phyloP scores from a whole-genome alignment of 2,329 filamentous ascomycete species.

The Aspergillus quadrilineatus region DNA sequence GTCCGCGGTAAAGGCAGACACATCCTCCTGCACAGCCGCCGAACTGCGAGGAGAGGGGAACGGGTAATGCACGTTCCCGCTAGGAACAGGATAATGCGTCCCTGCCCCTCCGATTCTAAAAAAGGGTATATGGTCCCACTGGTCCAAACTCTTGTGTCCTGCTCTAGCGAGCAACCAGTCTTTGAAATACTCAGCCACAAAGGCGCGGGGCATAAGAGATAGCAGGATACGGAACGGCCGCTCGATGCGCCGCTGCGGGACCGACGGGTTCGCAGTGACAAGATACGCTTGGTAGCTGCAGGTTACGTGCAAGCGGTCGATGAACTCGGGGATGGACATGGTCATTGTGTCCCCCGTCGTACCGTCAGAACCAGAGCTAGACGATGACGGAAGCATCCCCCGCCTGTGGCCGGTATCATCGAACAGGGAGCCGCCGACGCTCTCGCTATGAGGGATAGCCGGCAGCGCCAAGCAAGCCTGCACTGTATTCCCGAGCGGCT shows the following conservation, averaged over 20 bases:
- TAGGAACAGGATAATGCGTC: slow-evolving; percentile 21
- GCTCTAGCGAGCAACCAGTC: slow-evolving; percentile 19
- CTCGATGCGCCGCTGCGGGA: slow-evolving; percentile 18
- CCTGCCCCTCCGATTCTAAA: slow-evolving; percentile 27
- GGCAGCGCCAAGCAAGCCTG: slow-evolving; percentile 20
- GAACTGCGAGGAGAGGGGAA: background rate
- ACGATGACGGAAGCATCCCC: background rate
- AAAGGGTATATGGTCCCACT: slow-evolving; percentile 26
- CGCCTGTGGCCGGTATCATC: background rate
- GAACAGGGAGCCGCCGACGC: too few relatives aligned
- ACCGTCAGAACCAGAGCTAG: background rate
- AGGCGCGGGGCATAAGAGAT: slow-evolving; percentile 20
- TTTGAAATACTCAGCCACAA: slow-evolving; percentile 20
- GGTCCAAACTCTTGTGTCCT: slow-evolving; percentile 17
- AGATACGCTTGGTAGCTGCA: slow-evolving; percentile 23
- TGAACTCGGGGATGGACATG: slow-evolving; percentile 22
- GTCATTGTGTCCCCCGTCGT: too few relatives aligned
- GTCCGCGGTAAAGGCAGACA: slow-evolving; percentile 14
- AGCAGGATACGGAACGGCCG: slow-evolving; percentile 25
- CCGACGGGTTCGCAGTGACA: slow-evolving; percentile 15
- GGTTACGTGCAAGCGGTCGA: slow-evolving; percentile 21
- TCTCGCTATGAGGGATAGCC: background rate
- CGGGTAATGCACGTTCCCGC: background rate
- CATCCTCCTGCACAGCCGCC: slow-evolving; percentile 13
- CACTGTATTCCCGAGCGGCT: slow-evolving; percentile 21